Conservation (phyloP, 306 rosid genomes). For the Trifolium dubium region DNA sequence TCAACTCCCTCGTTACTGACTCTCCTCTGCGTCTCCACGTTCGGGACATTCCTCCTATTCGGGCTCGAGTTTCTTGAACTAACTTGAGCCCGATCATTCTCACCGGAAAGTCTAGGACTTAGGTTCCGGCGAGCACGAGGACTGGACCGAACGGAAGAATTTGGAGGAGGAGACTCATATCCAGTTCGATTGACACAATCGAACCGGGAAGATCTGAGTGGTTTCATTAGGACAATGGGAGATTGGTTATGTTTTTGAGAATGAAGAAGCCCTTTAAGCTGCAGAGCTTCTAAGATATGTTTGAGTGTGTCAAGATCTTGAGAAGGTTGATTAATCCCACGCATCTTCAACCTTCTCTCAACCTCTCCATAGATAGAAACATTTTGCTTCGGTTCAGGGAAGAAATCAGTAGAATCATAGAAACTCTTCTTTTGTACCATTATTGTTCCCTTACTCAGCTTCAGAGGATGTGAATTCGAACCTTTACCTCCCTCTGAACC, state of each 20-base stretch:
- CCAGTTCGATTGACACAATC: slow-evolving; percentile 45
- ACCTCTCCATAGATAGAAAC: slow-evolving; percentile 63
- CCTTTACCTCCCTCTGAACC: slow-evolving; percentile 45
- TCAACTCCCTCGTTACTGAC: slow-evolving; percentile 44
- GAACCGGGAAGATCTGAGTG: slow-evolving; percentile 43
- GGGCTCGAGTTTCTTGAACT: slow-evolving; percentile 60
- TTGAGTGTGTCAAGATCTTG: slow-evolving; percentile 76
- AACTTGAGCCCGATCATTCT: slow-evolving; percentile 48
- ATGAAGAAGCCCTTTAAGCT: slow-evolving; percentile 89
- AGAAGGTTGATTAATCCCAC: slow-evolving; percentile 78
- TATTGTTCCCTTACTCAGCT: slow-evolving; percentile 47
- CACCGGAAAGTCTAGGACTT: slow-evolving; percentile 39
- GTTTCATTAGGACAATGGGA: slow-evolving; percentile 75
- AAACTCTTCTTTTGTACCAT: slow-evolving; percentile 76
- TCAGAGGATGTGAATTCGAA: neutral
- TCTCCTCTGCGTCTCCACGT: slow-evolving; percentile 56
- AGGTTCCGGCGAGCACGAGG: slow-evolving; percentile 49
- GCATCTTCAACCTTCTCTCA: slow-evolving; percentile 72
- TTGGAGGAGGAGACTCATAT: slow-evolving; percentile 59
- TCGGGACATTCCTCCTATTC: slow-evolving; percentile 52
- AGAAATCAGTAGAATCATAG: slow-evolving; percentile 81
- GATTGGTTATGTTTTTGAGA: slow-evolving; percentile 62
- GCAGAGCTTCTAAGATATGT: slow-evolving; percentile 82
- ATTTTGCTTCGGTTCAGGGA: slow-evolving; percentile 77
- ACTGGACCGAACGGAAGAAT: slow-evolving; percentile 49